A percentile compares a stretch with the other conserved stretches of the same genome.
These are phyloP conservation scores for Urtica urens DNA, from an alignment of 306 rosid species.

Conservation along the genomic window DNA sequence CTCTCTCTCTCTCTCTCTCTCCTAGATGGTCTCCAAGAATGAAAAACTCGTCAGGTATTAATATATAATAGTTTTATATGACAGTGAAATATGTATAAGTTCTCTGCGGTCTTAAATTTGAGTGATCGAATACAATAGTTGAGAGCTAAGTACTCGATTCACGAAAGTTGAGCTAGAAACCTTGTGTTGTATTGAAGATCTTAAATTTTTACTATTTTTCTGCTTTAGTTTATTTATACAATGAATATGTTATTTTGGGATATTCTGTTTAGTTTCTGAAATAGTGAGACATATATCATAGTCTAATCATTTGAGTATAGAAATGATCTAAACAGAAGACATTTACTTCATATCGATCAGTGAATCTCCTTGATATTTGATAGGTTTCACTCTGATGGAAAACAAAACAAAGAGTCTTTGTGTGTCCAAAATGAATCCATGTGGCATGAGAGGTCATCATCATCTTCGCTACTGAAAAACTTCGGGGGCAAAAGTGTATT, in stretches of 20 bases:
- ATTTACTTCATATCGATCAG: not conserved
- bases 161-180: too few relatives aligned
- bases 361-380: constrained; percentile 8
- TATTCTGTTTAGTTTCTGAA: constrained; percentile 6
- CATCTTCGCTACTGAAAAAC: constrained; percentile 40
- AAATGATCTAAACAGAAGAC: not conserved
- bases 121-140: not conserved
- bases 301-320: not conserved
- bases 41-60: constrained; percentile 67
- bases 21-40: constrained; percentile 66
- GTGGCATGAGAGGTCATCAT: constrained; percentile 40
- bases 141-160: not conserved
- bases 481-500: constrained; percentile 38
- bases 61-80: not conserved
- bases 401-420: constrained; percentile 24
- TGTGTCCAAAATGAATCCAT: constrained; percentile 46
- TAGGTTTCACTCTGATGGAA: constrained; percentile 57
- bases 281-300: not conserved
- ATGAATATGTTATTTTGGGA: not conserved
- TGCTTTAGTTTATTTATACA: too few relatives aligned
- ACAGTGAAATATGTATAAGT: not conserved
- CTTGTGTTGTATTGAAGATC: not conserved
- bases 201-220: not conserved
- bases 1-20: too few relatives aligned
- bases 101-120: not conserved